Base-by-base conservation (phyloP, 2,329 filamentous ascomycete genomes). In the Penicillium sp. region DNA sequence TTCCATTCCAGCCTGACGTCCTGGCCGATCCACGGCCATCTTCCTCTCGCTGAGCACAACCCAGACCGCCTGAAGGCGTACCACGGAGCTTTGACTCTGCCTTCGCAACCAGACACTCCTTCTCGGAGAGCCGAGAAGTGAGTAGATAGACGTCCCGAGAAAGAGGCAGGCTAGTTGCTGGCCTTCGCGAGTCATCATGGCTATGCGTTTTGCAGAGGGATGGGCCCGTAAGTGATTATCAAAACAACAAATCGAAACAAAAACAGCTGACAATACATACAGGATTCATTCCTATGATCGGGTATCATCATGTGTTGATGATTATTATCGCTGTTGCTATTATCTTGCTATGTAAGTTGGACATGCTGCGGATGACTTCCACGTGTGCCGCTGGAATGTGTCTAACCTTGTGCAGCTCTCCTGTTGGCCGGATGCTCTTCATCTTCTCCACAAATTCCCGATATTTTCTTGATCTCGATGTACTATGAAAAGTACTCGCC, bases 401-500 rank as follows among this genome's bases (percentile, higher is more conserved):
- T 48, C 63, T 67, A 55, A 62, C 54, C 21, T 53, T 58, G 62
- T 49, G 60, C 58, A 96, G 92, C 94, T 65, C 84, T 99, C 59
- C 78, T 99, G 66, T 80, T 99, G 62, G 93, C 94, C 67, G 94
- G 94, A 66, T 99, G 94, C 76, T 97, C 94, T 4, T 97, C 93
- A 9, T 96, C 93, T 38, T 96, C 93, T 47, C 94, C 93, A 2
- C 79, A 95, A 50, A 96, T 99, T 65, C 94, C 94, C 24, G 86
- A 87, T 69, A 97, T 99, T 74, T 99, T 96, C 81, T 85, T 99
- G 63, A 89, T 99, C 61, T 96, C 92, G n/a, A 84, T 99, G 66
- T 97, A 95, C 83, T 99, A 96, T 79, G 79, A 95, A 71, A 80
- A 83, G 57, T 96, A 96, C 76, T 85, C 86, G 18, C 89, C 94